Conservation (phyloP, 352 stramenopile species). For the Pythium inflatum region DNA sequence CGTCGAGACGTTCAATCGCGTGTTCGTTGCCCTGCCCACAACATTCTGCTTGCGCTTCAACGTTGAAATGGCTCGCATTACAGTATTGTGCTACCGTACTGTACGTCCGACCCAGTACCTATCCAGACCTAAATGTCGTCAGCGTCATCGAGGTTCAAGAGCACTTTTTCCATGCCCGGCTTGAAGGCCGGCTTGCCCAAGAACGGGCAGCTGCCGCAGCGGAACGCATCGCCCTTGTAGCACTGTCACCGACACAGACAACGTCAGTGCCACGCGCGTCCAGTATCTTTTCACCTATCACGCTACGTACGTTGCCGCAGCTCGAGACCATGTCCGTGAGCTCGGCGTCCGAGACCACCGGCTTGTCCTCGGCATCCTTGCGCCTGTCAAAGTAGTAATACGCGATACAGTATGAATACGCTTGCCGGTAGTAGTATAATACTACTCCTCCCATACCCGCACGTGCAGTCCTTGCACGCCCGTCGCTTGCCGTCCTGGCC, state of each 20-base stretch:
- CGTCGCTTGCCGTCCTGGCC: slow-evolving; percentile 89
- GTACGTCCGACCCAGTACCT: no score
- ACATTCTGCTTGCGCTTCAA: no score
- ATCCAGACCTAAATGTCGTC: slow-evolving; percentile 88
- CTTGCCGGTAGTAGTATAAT: no score
- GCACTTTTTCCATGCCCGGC: slow-evolving; percentile 85
- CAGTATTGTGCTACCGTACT: no score
- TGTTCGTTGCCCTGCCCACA: no score
- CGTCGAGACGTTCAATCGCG: no score
- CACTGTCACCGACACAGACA: slow-evolving; percentile 62
- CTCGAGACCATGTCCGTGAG: slow-evolving; percentile 78
- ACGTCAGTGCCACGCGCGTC: no score
- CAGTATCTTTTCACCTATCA: neutral
- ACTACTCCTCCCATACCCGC: slow-evolving; percentile 82
- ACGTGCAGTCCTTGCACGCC: slow-evolving; percentile 97
- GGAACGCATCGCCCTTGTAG: slow-evolving; percentile 97
- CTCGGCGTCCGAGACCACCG: slow-evolving; percentile 74
- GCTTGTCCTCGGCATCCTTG: slow-evolving; percentile 76
- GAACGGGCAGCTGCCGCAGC: slow-evolving; percentile 96
- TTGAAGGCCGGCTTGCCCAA: slow-evolving; percentile 97
- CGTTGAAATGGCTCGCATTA: no score
- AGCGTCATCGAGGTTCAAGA: slow-evolving; percentile 78
- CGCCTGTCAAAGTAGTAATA: slow-evolving; percentile 34
- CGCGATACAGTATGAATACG: no score
- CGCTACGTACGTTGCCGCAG: slow-evolving; percentile 75